Evolutionary conservation across 495 filamentous ascomycete genomes (phyloP).

Genomic region (Neurospora sp.): DNA sequence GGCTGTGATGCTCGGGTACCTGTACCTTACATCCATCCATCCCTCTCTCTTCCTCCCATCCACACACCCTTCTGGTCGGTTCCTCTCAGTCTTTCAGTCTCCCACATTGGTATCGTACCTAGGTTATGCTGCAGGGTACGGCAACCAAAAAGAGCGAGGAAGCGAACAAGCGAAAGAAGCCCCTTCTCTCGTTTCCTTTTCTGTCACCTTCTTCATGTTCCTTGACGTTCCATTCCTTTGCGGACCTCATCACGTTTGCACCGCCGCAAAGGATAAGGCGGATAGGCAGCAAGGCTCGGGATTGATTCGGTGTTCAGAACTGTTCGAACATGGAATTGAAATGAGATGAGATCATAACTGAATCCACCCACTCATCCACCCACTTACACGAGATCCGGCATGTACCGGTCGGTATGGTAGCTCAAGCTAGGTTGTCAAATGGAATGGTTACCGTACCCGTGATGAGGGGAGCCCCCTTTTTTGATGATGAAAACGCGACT

Average conservation of each 20-base stretch:
- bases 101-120: background rate
- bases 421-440: background rate
- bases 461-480: background rate
- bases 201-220: too few species aligned
- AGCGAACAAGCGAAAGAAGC: too few species aligned
- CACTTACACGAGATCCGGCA: background rate
- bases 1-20: background rate
- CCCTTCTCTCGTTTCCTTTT: too few species aligned
- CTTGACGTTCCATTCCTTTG: too few species aligned
- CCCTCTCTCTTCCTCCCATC: background rate
- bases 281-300: background rate
- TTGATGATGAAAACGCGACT: background rate
- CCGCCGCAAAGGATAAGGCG: background rate
- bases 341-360: background rate
- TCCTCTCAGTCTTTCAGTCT: background rate
- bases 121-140: too few species aligned
- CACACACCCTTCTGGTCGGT: background rate
- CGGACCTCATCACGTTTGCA: background rate
- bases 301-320: background rate
- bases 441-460: background rate
- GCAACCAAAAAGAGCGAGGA: too few species aligned
- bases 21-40: background rate
- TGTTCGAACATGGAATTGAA: background rate
- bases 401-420: background rate
- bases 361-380: background rate